Percentiles rank a stretch among this genome's conserved stretches.
Conservation (phyloP, 2,329 filamentous ascomycete genomes). For the Curvularia hawaiiensis region DNA sequence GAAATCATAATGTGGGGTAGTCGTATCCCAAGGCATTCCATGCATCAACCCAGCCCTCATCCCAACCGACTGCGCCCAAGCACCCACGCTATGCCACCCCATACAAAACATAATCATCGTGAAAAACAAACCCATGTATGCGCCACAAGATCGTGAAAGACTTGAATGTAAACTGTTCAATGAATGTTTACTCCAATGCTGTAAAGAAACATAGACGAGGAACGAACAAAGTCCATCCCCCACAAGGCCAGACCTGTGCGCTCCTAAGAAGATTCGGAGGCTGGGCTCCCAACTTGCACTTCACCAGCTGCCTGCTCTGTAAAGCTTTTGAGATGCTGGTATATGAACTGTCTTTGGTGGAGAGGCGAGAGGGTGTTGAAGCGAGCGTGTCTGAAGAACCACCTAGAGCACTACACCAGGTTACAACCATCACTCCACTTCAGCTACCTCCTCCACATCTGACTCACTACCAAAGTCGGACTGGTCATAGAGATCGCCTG, state of each 20-base stretch:
- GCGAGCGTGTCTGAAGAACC: background rate
- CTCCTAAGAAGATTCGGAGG: background rate
- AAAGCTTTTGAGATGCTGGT: no score
- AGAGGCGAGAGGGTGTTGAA: background rate
- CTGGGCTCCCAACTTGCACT: no score
- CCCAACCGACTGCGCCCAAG: slow-evolving; percentile 13
- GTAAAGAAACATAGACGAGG: background rate
- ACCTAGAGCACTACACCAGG: background rate
- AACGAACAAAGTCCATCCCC: background rate
- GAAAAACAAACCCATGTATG: background rate
- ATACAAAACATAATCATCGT: slow-evolving; percentile 12
- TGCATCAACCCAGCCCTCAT: background rate
- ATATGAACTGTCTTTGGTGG: no score
- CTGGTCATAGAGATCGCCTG: slow-evolving; percentile 41
- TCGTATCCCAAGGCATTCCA: slow-evolving; percentile 1
- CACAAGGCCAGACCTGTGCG: background rate
- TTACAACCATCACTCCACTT: slow-evolving; percentile 20
- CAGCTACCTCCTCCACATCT: slow-evolving; percentile 37
- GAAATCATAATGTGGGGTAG: slow-evolving; percentile 3
- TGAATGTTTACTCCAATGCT: background rate
- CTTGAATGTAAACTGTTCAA: background rate
- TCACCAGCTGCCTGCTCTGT: no score
- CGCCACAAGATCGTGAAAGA: background rate
- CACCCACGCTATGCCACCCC: slow-evolving; percentile 29
- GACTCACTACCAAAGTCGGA: slow-evolving; percentile 48